Conservation (phyloP, 2,329 filamentous ascomycete species). For the Blastomyces emzantsi region DNA sequence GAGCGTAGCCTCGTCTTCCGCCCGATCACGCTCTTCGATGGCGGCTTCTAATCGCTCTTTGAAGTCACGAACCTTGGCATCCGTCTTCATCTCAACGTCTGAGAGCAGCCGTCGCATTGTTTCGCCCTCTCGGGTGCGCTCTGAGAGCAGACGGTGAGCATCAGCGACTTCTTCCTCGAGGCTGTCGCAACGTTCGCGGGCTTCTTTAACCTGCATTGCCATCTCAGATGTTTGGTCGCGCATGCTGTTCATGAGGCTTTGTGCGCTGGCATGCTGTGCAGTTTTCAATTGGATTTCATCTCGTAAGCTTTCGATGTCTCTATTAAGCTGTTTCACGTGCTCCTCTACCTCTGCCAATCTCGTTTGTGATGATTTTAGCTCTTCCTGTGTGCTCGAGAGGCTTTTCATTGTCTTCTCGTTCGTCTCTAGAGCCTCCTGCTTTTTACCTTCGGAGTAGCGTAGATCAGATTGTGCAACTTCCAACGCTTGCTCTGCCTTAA, state of each 20-base stretch:
- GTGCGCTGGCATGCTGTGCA: conserved; percentile 75
- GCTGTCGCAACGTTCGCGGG: conserved; percentile 68
- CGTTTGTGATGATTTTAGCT: conserved; percentile 48
- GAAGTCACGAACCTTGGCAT: conserved; percentile 78
- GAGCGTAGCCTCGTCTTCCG: conserved; percentile 80
- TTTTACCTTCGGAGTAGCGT: conserved; percentile 66
- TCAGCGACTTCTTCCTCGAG: conserved; percentile 89
- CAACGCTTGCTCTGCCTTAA: conserved; percentile 70
- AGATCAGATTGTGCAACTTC: conserved; percentile 66
- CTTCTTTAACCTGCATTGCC: conserved; percentile 83
- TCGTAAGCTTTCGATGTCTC: conserved; percentile 57
- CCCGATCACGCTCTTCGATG: conserved; percentile 85
- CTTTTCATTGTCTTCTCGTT: conserved; percentile 64
- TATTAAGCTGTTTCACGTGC: conserved; percentile 57
- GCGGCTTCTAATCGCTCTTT: conserved; percentile 78
- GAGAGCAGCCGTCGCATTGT: conserved; percentile 85
- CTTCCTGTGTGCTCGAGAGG: conserved; percentile 61
- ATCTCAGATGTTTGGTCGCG: conserved; percentile 85
- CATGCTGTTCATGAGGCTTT: conserved; percentile 83
- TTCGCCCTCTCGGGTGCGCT: conserved; percentile 84
- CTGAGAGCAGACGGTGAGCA: conserved; percentile 72
- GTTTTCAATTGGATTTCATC: conserved; percentile 79
- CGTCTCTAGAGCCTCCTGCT: conserved; percentile 64
- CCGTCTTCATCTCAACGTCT: conserved; percentile 76
- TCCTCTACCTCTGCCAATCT: conserved; percentile 66